Evolutionary conservation across 2,329 filamentous ascomycete species (phyloP).

Genomic region (Rutstroemia sp.): DNA sequence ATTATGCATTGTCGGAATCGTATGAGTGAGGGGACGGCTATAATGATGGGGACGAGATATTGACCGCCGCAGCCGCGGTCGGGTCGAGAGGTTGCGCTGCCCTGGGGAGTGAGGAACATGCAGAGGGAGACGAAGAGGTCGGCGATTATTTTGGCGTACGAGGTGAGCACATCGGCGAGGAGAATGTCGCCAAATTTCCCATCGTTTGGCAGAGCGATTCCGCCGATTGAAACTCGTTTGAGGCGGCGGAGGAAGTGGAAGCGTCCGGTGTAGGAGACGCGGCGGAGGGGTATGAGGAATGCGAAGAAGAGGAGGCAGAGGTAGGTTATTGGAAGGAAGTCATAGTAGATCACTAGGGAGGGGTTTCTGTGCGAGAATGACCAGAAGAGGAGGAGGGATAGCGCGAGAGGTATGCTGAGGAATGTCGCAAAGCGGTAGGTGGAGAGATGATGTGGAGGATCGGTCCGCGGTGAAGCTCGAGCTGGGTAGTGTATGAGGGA

Average conservation of each 20-base stretch:
- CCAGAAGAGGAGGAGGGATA: conserved; percentile 81
- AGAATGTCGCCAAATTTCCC: conserved; percentile 94
- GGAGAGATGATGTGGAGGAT: conserved; percentile 69
- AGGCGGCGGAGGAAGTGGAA: conserved; percentile 69
- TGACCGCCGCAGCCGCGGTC: conserved; percentile 75
- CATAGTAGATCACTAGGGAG: conserved; percentile 64
- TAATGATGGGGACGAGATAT: conserved; percentile 74
- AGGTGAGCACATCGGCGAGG: conserved; percentile 88
- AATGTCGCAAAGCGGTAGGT: conserved; percentile 79
- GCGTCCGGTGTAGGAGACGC: conserved; percentile 62
- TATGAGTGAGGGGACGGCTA: conserved; percentile 76
- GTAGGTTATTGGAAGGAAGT: conserved; percentile 81
- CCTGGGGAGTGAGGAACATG: conserved; percentile 73
- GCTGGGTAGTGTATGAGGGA: conserved; percentile 78
- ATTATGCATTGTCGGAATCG: conserved; percentile 88
- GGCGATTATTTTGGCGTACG: conserved; percentile 85
- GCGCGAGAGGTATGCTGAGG: conserved; percentile 61
- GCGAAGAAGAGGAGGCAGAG: conserved; percentile 64
- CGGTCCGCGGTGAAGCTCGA: conserved; percentile 56
- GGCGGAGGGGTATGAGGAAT: conserved; percentile 66
- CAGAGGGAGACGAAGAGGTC: conserved; percentile 84
- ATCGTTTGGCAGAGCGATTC: conserved; percentile 76
- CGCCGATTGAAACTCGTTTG: conserved; percentile 73
- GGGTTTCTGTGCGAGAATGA: conserved; percentile 63
- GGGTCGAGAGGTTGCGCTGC: conserved; percentile 71